Evolutionary conservation across 495 filamentous ascomycete species (phyloP), one percentile per base, ranked within the genome.

Genomic region (Thermochaetoides thermophila): DNA sequence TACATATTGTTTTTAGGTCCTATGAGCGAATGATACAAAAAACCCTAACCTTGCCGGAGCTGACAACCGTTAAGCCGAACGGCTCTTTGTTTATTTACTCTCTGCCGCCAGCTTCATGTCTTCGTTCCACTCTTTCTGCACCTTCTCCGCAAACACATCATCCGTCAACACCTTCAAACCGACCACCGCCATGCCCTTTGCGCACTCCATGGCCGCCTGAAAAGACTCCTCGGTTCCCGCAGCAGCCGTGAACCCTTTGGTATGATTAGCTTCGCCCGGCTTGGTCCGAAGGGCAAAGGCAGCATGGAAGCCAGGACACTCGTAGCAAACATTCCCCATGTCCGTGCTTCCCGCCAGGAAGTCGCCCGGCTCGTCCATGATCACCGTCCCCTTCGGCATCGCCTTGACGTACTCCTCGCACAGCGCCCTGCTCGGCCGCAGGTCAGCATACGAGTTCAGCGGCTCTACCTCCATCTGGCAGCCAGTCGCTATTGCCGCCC

Each of bases 291-390:
- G 71, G 14, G 55, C 59, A 44, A 74, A 74, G 1, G 59, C 56
- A 1, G 65, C 68, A 38, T 75, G 71, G 49, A 75, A 72, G 2
- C 67, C 63, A 3, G 71, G 71, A 13, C 69, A 59, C 30, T 59
- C 53, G 23, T 74, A 67, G 6, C 64, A 67, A 1, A 75, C 69
- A 32, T 75, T 68, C 1, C 69, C 71, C 72, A 60, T 52, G 13
- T 61, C 46, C 25, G 59, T 61, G 15, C 57, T 61, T 2, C 57
- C 53, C 7, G 53, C 55, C 15, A 62, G 50, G 17, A 66, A 56
- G 8, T 67, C 51, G 0, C 53, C 49, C 1, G 52, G 55, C 17
- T 64, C 51, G 39, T 46, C 51, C 44, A 51, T 40, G n/a, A 45
- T 27, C 23, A 58, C 50, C 4, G 44, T 46, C 7, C 68, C 63